Base-by-base conservation (phyloP, 2,329 filamentous ascomycete species). In the Dactylellina drechsleri region DNA sequence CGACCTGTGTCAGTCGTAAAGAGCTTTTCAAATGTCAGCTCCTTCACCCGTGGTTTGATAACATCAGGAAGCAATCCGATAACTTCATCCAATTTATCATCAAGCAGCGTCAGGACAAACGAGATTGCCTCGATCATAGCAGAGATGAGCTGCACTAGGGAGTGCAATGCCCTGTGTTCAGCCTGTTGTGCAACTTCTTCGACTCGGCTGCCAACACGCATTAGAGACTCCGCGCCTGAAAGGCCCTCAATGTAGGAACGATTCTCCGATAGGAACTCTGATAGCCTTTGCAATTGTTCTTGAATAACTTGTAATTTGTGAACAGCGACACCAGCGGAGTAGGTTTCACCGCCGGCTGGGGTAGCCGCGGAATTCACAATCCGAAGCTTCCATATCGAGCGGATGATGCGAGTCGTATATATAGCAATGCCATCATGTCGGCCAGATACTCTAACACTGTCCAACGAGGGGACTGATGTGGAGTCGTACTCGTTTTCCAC, bases 111-210 rank as follows among this genome's bases (percentile, higher is more conserved):
- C 20, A 94, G 86, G 2, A 97, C 92, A 79, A 99, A 99, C 0
- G 94, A 96, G 60, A 99, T 97, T 2, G 95, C 95, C 81, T 99
- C 95, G 6, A 95, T 93, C 45, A 97, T 95, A 81, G 92, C 92
- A 65, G 90, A 90, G 82, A 97, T 92, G 23, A 99, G 85, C 77
- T 91, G 89, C 76, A 96, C 88, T 57, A 99, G 84, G 1, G 92
- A 92, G 80, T 95, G 91, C 77, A 99, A 86, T 10, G 93, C 93
- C 79, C 96, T 92, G 81, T 99, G 94, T 82, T 99, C 95, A 13
- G 92, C 94, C 81, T 97, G 94, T 20, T 97, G 85, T 0, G 93
- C 92, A 56, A 97, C 88, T 81, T 98, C 94, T 79, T 97, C 95
- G 80, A 97, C 91, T 77, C 94, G 90, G 66, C 89, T 95, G 0